Evolutionary conservation across 1,284 basidiomycete species (phyloP), one percentile per base, ranked within the genome.

Genomic region (Leccinum subrobustum): DNA sequence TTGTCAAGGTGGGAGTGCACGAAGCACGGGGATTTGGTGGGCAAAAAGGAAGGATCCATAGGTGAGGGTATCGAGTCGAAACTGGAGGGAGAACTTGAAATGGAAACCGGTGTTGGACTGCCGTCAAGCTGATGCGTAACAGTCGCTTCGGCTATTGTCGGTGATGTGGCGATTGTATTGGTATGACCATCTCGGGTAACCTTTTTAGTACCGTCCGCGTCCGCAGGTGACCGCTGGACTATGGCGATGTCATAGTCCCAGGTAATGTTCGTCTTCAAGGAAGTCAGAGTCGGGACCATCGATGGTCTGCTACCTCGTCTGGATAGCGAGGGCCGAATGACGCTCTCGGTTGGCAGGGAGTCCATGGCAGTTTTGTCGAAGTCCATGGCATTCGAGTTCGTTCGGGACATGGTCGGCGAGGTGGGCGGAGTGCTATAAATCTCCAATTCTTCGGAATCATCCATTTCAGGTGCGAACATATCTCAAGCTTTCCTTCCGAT

Each of bases 1-100:
- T 91, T 86, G 73, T 92, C 90, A 58, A 95, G 86, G 65, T 91
- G 84, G 0, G 90, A 93, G 76, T 95, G 92, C 23, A 95, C 84
- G 71, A 93, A 93, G 72, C 91, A 95, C n/a, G 91, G 92, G 0
- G 90, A 92, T 52, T 81, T 78, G 59, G 79, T 75, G n/a, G 82
- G 73, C 3, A 64, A 31, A 50, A 61, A 62, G 23, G 64, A 66
- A 3, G 72, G 25, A 57, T 76, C 59, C 71, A 75, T 67, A 66
- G 76, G 56, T 72, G 68, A 68, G 73, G 71, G 68, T 73, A 70
- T 73, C 68, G 68, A 65, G 44, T 63, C 58, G 55, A 59, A 62
- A 51, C 66, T 73, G 31, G 66, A 73, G 12, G 68, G 70, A 9
- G 74, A 76, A 35, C 71, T 76, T 42, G 71, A 69, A 56, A 63